A percentile compares a stretch with the other conserved stretches of the same genome.
These are phyloP conservation scores for Adansonia madagascariensis DNA, from an alignment of 441 rosid species.

Conservation along the genomic window DNA sequence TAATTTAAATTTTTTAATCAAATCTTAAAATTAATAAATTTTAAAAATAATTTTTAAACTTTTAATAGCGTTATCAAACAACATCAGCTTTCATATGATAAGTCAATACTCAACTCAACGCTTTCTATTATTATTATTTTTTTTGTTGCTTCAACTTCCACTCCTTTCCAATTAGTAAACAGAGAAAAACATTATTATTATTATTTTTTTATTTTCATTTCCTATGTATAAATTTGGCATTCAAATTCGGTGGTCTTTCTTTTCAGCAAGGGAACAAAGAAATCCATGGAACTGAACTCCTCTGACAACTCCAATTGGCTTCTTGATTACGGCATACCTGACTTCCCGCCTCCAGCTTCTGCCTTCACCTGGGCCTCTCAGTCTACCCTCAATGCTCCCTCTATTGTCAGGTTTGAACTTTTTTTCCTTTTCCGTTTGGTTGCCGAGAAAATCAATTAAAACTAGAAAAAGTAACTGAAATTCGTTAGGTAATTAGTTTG, in stretches of 20 bases:
- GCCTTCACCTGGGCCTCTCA: slow-evolving; percentile 40
- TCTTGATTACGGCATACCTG: slow-evolving; percentile 45
- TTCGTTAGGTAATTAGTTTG: neutral
- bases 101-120: neutral
- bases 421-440: slow-evolving; percentile 5
- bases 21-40: too few relatives aligned
- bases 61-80: too few relatives aligned
- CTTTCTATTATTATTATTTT: neutral
- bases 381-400: slow-evolving; percentile 29
- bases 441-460: neutral
- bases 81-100: too few relatives aligned
- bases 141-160: neutral
- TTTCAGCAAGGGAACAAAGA: neutral
- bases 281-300: slow-evolving; percentile 30
- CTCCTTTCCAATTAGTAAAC: neutral
- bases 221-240: neutral
- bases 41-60: too few relatives aligned
- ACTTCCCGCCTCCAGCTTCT: slow-evolving; percentile 34
- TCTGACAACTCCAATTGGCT: slow-evolving; percentile 45
- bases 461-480: neutral
- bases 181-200: neutral
- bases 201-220: neutral
- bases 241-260: neutral
- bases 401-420: slow-evolving; percentile 32
- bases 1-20: too few relatives aligned